phyloP scores from a whole-genome alignment of 176 grass and related monocot genomes.

The Dendrocalamus sinicus region DNA sequence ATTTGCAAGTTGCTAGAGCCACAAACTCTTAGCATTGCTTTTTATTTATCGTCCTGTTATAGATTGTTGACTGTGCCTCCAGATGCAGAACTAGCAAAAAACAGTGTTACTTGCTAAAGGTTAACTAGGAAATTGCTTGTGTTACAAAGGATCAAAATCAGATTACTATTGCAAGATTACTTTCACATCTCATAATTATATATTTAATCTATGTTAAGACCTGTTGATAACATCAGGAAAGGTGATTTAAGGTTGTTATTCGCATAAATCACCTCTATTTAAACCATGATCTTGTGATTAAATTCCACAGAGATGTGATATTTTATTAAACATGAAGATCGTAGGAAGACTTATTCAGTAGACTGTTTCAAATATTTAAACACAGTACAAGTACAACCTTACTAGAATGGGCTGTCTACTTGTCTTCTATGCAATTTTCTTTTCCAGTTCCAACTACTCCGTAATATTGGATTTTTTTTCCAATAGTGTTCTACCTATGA shows the following conservation, averaged over 20 bases:
- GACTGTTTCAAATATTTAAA: conserved; percentile 10
- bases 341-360: neutral
- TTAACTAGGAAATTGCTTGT: conserved; percentile 24
- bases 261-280: conserved; percentile 18
- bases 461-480: conserved; percentile 3
- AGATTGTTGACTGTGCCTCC: neutral
- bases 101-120: conserved; percentile 29
- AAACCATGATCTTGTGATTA: conserved; percentile 1
- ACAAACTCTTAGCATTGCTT: conserved; percentile 10
- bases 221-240: conserved; percentile 12
- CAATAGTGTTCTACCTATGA: neutral
- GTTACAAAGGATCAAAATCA: neutral
- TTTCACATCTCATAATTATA: conserved; percentile 1
- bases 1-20: conserved; percentile 3
- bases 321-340: conserved; percentile 9
- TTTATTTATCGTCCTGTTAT: conserved; percentile 9
- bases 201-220: conserved; percentile 8
- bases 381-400: neutral
- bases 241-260: neutral
- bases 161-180: neutral
- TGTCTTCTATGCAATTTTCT: conserved; percentile 44
- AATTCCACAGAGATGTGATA: conserved; percentile 17
- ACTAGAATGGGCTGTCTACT: neutral
- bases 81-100: conserved; percentile 6
- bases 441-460: conserved; percentile 38